These are phyloP conservation scores for Aspergillus costaricaensis DNA, from an alignment of 2,329 filamentous ascomycete species.

Conservation along the genomic window DNA sequence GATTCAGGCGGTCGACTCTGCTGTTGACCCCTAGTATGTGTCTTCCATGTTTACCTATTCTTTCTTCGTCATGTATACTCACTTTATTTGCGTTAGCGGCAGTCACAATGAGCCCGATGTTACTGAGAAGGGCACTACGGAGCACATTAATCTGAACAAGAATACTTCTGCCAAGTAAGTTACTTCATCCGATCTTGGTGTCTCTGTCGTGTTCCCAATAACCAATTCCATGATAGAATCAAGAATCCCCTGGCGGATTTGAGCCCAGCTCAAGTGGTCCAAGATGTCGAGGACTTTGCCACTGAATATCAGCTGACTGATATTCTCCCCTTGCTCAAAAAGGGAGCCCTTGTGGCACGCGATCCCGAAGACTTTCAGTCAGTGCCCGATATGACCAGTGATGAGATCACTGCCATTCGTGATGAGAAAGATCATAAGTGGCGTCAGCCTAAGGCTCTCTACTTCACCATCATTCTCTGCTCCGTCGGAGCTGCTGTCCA, in stretches of 20 bases:
- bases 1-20: constrained; percentile 6
- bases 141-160: constrained; percentile 31
- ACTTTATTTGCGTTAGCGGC: constrained; percentile 11
- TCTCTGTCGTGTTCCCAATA: background rate
- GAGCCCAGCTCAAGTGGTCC: constrained; percentile 39
- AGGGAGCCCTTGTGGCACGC: constrained; percentile 53
- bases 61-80: background rate
- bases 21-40: constrained; percentile 18
- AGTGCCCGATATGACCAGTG: constrained; percentile 46
- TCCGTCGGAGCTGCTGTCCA: constrained; percentile 57
- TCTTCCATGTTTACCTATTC: background rate
- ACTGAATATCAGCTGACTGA: constrained; percentile 44
- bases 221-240: constrained; percentile 35
- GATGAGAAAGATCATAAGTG: constrained; percentile 53
- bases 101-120: constrained; percentile 15
- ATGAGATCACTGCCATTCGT: constrained; percentile 46
- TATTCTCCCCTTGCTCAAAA: constrained; percentile 45
- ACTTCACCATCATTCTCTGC: constrained; percentile 55
- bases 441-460: constrained; percentile 51
- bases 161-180: constrained; percentile 34
- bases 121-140: constrained; percentile 26
- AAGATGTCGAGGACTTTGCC: constrained; percentile 48
- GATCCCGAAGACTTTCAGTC: constrained; percentile 50
- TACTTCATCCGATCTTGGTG: background rate
- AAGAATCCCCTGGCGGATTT: constrained; percentile 50